Evolutionary conservation across 805 yeast genomes (phyloP), one percentile per base, ranked within the genome.

Genomic region (Torulaspora quercuum): DNA sequence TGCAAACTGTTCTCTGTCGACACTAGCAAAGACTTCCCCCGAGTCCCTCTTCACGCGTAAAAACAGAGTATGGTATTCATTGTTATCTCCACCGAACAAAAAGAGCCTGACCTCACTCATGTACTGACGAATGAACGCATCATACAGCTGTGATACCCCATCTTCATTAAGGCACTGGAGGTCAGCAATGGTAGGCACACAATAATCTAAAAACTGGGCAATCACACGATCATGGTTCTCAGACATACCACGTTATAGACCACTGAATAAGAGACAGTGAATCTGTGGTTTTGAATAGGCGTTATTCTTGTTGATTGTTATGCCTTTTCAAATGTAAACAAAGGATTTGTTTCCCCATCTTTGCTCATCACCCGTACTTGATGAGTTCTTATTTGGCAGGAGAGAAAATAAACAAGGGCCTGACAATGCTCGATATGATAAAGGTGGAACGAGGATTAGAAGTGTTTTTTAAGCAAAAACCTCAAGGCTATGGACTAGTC

Each of bases 1-100:
- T 22, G 5, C 25, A n/a, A n/a, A 5, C 10, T 22, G 10, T n/a
- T 22, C 25, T 5, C 10, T 22, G 25, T 22, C 25, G n/a, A n/a
- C n/a, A n/a, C n/a, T n/a, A 22, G 33, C 18, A 14, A 29, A 55
- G 3, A 38, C 35, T 5, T n/a, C n/a, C n/a, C n/a, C n/a, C n/a
- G n/a, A n/a, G n/a, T n/a, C n/a, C n/a, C n/a, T n/a, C n/a, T n/a
- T n/a, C n/a, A n/a, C n/a, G n/a, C n/a, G n/a, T n/a, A n/a, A n/a
- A n/a, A n/a, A n/a, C n/a, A n/a, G n/a, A n/a, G n/a, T n/a, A n/a
- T n/a, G n/a, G n/a, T n/a, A n/a, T n/a, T n/a, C n/a, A n/a, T n/a
- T 17, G 15, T 10, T 33, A 10, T 25, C 33, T 8, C 30, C 35
- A 10, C 30, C 36, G 5, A 35, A 25, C 19, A 42, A 19, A 14